These are phyloP conservation scores for Vitis amurensis DNA, from an alignment of 164 flowering plant species.

Conservation along the genomic window DNA sequence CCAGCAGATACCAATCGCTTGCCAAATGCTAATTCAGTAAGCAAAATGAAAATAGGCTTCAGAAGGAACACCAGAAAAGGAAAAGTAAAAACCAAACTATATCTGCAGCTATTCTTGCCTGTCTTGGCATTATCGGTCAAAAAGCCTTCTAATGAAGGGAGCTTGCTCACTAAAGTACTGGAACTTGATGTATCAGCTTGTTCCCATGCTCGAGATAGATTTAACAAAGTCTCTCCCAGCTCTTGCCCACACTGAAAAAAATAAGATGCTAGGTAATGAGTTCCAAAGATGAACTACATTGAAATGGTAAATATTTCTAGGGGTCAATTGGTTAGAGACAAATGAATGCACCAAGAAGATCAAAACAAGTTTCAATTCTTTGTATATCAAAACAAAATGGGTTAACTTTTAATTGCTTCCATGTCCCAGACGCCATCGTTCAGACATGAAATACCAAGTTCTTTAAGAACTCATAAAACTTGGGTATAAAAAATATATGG, in stretches of 20 bases:
- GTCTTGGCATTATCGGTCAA: slow-evolving; percentile 58
- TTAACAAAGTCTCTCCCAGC: slow-evolving; percentile 71
- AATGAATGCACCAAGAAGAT: no score
- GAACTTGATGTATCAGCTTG: slow-evolving; percentile 80
- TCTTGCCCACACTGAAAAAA: slow-evolving; percentile 81
- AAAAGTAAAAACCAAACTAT: slow-evolving; percentile 1
- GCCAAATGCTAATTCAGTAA: slow-evolving; percentile 65
- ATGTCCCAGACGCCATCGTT: no score
- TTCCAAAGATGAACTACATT: background rate
- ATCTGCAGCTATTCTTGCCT: slow-evolving; percentile 48
- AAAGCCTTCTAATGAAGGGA: slow-evolving; percentile 52
- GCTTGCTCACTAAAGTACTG: slow-evolving; percentile 47
- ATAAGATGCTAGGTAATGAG: background rate
- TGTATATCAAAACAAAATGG: no score
- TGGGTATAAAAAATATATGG: no score
- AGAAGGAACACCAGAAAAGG: slow-evolving; percentile 6
- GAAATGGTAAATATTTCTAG: no score
- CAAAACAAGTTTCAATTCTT: no score
- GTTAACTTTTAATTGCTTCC: no score
- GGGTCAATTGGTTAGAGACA: no score
- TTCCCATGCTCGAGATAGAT: slow-evolving; percentile 92
- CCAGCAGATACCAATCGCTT: slow-evolving; percentile 83
- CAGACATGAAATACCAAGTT: no score
- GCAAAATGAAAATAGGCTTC: slow-evolving; percentile 12
- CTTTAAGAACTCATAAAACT: no score